These are phyloP conservation scores for Monosporascus sp. DNA, from an alignment of 2,329 filamentous ascomycete species.

Conservation along the genomic window DNA sequence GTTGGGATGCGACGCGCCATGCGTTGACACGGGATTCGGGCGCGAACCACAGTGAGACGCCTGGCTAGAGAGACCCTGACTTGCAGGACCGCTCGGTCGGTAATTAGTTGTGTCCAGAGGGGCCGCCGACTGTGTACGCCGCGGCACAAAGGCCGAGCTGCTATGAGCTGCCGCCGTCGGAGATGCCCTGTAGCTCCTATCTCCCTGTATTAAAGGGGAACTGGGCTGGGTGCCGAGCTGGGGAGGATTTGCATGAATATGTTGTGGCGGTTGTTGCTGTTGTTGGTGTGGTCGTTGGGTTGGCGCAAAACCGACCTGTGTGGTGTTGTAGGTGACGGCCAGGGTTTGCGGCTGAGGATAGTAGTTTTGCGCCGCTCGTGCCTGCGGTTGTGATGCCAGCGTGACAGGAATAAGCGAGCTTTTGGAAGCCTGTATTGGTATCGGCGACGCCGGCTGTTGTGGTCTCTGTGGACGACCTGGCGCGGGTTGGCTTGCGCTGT, in stretches of 20 bases:
- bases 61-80: conserved; percentile 23
- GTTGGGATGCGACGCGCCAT: conserved; percentile 23
- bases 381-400: conserved; percentile 23
- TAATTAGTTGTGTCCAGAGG: conserved; percentile 25
- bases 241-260: conserved; percentile 19
- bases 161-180: conserved; percentile 25
- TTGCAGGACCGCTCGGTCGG: conserved; percentile 16
- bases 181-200: conserved; percentile 26
- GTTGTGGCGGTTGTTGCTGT: conserved; percentile 20
- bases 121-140: conserved; percentile 25
- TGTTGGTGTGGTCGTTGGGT: conserved; percentile 25
- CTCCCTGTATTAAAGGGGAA: conserved; percentile 27
- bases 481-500: conserved; percentile 16
- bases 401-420: conserved; percentile 22
- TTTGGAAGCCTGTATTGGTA: conserved; percentile 22
- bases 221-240: conserved; percentile 28
- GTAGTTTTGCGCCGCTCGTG: conserved; percentile 21
- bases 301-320: conserved; percentile 21
- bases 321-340: conserved; percentile 21
- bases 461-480: conserved; percentile 22
- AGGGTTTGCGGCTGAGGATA: conserved; percentile 24
- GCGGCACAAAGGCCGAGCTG: conserved; percentile 21
- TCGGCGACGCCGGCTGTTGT: conserved; percentile 22
- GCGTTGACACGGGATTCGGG: conserved; percentile 20
- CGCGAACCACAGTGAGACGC: conserved; percentile 26